Base-by-base conservation (phyloP, 208 protist species). In the Trypanosoma congolense region DNA sequence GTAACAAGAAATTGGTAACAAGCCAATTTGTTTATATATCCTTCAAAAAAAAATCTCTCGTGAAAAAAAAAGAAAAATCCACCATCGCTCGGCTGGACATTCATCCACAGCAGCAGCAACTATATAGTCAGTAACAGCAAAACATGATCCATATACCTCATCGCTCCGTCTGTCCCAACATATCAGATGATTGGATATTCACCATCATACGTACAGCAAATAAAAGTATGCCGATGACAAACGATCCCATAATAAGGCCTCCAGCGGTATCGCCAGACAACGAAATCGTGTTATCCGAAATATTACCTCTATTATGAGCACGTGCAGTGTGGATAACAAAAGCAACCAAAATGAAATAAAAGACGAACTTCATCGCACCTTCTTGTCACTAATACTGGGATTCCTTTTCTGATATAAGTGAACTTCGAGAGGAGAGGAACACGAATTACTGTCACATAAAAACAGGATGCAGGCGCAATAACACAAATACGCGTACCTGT, bases 181-280 rank as follows among this genome's bases (percentile, higher is more conserved):
- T 50, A 40, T 90, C 82, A 48, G 83, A 81, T 36, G 89, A 86
- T 53, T 78, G 57, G 56, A 93, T 89, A 19, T 77, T 74, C 28
- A 80, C 70, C 64, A 93, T 61, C 80, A 93, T 91, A 30, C 58
- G 59, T 18, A 90, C 61, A 0, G 77, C 62, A 61, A 90, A 90
- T 12, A 58, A 60, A 26, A 93, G 55, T 30, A 93, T 71, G 29
- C 52, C 70, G 25, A 85, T 36, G 21, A 93, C 70, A 22, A 61
- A 67, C 19, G 63, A 53, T n/a, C 78, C 83, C 26, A 93, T 70
- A 16, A 75, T 28, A 38, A 93, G 48, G 24, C 87, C 82, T 19
- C 80, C 71, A 5, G 78, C 71, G 16, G 75, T 61, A 25, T 73
- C 82, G 29, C 67, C 75, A 9, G 87, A 90, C 57, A 93, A 65